Evolutionary conservation across 208 protist species (phyloP), one percentile per base, ranked within the genome.

Genomic region (Leptomonas seymouri): DNA sequence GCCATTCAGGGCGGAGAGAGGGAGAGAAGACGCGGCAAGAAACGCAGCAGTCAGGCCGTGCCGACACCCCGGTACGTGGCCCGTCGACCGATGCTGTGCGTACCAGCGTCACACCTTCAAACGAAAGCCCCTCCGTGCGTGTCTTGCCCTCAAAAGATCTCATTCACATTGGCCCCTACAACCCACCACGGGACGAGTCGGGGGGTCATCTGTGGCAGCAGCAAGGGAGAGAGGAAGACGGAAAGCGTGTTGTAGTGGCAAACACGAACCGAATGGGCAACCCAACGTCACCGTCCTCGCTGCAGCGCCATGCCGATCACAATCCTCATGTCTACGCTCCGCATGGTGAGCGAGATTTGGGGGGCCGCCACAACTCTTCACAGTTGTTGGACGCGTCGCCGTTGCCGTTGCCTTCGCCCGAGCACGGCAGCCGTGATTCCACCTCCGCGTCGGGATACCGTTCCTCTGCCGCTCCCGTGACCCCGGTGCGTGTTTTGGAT

Each of bases 401-500:
- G 34, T 39, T 9, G 34, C 9, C 34, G 34, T 39, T n/a, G 27
- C n/a, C 57, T 0, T 54, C 68, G 15, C 49, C 49, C n/a, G 60
- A 61, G 2, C 42, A 45, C 1, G 28, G 14, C 14, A 21, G 2
- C 28, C 57, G 46, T 15, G 46, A 45, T 16, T 31, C 46, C 3
- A n/a, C 58, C 14, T 27, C 58, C 2, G 27, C 27, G 3, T 65
- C 60, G 28, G 30, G 45, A 0, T 46, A 55, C 28, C 20, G 11
- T 44, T 36, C 44, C 23, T 14, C 15, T 4, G 18, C 18, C 44
- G 7, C 44, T 21, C 44, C 18, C 27, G 34, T 55, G 30, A 53
- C 68, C 34, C 45, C 54, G 54, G 60, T 75, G 42, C 69, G 69
- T 15, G 60, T 75, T 8, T 51, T 75, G 28, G 69, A 69, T 30